phyloP scores from a whole-genome alignment of 129 eudicot species.

The Centrapalus pauciflorus region DNA sequence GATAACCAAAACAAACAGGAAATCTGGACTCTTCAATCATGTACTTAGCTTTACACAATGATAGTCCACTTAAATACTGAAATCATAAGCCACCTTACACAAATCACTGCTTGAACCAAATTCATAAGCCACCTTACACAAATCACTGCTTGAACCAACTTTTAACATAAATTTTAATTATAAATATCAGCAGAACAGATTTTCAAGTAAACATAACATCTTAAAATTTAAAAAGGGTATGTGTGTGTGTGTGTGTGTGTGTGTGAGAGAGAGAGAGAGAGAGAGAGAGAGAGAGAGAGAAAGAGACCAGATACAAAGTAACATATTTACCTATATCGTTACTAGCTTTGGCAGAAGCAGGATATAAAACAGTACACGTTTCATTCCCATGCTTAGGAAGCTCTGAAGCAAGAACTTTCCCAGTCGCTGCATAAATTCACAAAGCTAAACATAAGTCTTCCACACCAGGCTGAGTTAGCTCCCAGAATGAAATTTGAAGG shows the following conservation, averaged over 20 bases:
- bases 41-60: neutral
- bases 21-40: neutral
- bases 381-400: conserved; percentile 58
- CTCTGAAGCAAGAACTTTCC: conserved; percentile 76
- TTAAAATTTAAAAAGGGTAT: too few relatives aligned
- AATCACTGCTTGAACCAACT: neutral
- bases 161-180: neutral
- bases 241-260: too few relatives aligned
- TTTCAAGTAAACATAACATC: neutral
- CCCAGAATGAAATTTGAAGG: neutral
- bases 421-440: conserved; percentile 60
- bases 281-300: neutral
- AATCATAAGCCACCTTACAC: neutral
- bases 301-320: neutral
- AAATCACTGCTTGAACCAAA: neutral
- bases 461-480: neutral
- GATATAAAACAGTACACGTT: conserved; percentile 64
- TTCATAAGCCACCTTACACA: neutral
- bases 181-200: neutral
- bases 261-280: too few relatives aligned
- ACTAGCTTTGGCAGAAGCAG: conserved; percentile 94
- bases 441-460: conserved; percentile 12
- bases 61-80: neutral
- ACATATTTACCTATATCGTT: conserved; percentile 57
- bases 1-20: neutral